phyloP scores from a whole-genome alignment of 768 basidiomycete species.

The Albatrellus ellisii region DNA sequence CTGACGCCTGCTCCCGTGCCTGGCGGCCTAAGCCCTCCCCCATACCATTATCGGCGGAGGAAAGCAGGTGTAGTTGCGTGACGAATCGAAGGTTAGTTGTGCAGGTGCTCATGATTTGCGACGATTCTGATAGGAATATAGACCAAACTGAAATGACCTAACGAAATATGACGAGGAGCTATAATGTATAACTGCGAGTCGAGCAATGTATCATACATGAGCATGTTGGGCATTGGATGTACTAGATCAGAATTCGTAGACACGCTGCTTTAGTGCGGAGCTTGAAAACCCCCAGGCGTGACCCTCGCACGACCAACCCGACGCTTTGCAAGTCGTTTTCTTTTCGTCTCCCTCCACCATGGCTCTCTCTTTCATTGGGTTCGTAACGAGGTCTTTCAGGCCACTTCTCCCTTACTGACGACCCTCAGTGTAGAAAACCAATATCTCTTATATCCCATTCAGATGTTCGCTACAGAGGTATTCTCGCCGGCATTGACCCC shows the following conservation, averaged over 20 bases:
- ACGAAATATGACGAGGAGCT: no score
- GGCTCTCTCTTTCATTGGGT: conserved; percentile 15
- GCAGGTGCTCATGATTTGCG: no score
- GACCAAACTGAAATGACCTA: no score
- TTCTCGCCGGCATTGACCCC: conserved; percentile 78
- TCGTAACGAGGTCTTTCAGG: not conserved
- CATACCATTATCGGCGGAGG: conserved; percentile 10
- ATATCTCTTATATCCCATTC: conserved; percentile 87
- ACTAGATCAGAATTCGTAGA: no score
- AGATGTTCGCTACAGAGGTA: conserved; percentile 83
- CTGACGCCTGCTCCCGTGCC: conserved; percentile 8
- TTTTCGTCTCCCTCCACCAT: conserved; percentile 3
- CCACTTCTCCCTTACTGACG: conserved; percentile 8
- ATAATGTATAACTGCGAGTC: no score
- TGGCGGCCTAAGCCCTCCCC: conserved; percentile 14
- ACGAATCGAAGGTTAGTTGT: not conserved
- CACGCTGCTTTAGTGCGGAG: conserved; percentile 1
- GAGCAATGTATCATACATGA: no score
- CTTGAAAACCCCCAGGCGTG: conserved; percentile 11
- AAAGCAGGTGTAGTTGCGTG: conserved; percentile 5
- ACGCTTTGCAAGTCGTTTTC: not conserved
- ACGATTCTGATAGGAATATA: no score
- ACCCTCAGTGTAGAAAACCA: conserved; percentile 44
- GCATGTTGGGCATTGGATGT: no score
- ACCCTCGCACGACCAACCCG: not conserved